phyloP scores from a whole-genome alignment of 1,284 basidiomycete genomes.

The Leccinum fuscescens region DNA sequence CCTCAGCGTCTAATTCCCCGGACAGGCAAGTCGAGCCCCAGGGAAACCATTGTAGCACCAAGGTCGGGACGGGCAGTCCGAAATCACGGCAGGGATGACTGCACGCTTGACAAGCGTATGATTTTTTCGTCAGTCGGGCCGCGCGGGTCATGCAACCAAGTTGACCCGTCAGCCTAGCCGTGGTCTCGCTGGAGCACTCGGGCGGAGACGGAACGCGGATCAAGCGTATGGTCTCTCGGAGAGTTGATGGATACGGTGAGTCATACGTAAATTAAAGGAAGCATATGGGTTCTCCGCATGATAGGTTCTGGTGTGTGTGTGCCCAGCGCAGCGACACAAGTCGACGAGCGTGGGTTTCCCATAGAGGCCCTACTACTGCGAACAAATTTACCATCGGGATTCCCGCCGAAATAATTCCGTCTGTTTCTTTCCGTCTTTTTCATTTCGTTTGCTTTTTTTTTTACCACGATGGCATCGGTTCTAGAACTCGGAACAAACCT shows the following conservation, averaged over 20 bases:
- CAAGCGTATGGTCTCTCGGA: not conserved
- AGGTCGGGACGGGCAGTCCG: constrained; percentile 17
- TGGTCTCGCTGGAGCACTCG: constrained; percentile 6
- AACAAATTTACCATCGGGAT: not conserved
- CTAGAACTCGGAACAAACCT: constrained; percentile 5
- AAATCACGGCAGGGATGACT: constrained; percentile 8
- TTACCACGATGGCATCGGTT: constrained; percentile 14
- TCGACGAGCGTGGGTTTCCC: not conserved
- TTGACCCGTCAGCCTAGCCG: constrained; percentile 14
- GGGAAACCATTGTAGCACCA: not conserved
- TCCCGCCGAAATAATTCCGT: not conserved
- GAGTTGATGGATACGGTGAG: constrained; percentile 20
- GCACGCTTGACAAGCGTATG: constrained; percentile 5
- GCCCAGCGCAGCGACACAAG: not conserved
- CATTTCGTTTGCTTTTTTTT: constrained; percentile 2
- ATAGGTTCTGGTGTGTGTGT: not conserved
- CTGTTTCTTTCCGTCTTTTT: not conserved
- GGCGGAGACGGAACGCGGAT: constrained; percentile 19
- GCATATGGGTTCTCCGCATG: constrained; percentile 1
- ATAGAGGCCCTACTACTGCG: not conserved
- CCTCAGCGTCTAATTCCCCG: constrained; percentile 19
- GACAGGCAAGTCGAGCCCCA: constrained; percentile 18
- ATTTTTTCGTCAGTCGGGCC: not conserved
- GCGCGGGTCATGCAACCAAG: not conserved
- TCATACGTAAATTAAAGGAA: constrained; percentile 5